Evolutionary conservation across 140 eudicot genomes (phyloP), one percentile per base, ranked within the genome.

Genomic region (Erigeron philadelphicus): DNA sequence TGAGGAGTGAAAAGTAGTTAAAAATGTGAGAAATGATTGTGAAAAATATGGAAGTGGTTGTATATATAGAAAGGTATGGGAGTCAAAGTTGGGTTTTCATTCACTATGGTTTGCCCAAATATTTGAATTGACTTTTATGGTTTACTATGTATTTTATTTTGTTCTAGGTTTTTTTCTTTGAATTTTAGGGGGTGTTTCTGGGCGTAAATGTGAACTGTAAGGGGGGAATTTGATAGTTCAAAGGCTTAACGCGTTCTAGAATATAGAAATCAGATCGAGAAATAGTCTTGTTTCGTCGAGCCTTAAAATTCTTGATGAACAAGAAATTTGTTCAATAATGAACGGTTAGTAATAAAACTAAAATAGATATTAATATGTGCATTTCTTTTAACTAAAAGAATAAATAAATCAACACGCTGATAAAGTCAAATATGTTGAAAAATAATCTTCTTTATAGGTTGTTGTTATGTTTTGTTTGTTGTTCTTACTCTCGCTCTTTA

Each of bases 61-160:
- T 10, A 11, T 10, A 54, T 70, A 77, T 77, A 77, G 58, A 47
- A 19, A 41, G 73, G 11, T 44, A 31, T 9, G 15, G 16, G 40
- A 71, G 77, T 65, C 77, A 71, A 71, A 64, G 17, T 38, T 71
- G 46, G 65, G 62, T 12, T 64, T 64, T 16, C 54, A 71, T 71
- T 46, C 68, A n/a, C 54, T 38, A 68, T 55, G 2, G 23, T 46
- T 40, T 76, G 72, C 77, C 61, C 77, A 56, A 45, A 64, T 56
- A n/a, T 71, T 64, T 71, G 67, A 72, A 38, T 71, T 77, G 81
- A 77, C 73, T 77, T 64, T 71, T 71, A 56, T 64, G 50, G 72
- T 67, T n/a, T 67, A 19, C 38, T 31, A 31, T 31, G 38, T 31
- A 31, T 31, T 31, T 31, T 31, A 17, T 57, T 11, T 44, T 71